Evolutionary conservation across 2,329 filamentous ascomycete genomes (phyloP), one percentile per base, ranked within the genome.

Genomic region (Fusarium sp.): DNA sequence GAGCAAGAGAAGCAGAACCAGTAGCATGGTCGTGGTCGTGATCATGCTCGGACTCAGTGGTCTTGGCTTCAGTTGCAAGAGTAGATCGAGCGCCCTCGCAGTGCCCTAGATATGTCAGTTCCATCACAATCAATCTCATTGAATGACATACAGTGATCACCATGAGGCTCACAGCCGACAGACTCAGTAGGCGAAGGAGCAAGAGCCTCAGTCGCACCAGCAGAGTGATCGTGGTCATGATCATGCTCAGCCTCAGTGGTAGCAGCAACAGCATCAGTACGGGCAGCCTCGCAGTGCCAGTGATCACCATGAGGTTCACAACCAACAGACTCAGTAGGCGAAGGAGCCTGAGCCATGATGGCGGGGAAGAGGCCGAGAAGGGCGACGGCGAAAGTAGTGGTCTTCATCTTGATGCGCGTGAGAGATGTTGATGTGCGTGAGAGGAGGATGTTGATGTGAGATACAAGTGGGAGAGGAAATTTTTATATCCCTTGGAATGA

Each of bases 291-390:
- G 29, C 75, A 76, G 49, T 76, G 75, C 71, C 71, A 70, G 64
- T 76, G 74, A 56, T 76, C 74, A 17, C 74, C 72, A 22, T 76
- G 50, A n/a, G 72, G 62, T 11, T 74, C 72, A 14, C 75, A 77
- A 13, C 75, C 75, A 17, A 68, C 59, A 3, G 75, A 77, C 70
- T 76, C 75, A 47, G 75, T 76, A 18, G 75, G 75, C 12, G 75
- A 77, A 9, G 75, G 70, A 47, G 71, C 62, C 31, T 69, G 73
- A 36, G 70, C 75, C 41, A 76, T 41, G 35, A 70, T 50, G 38
- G 74, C 42, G 5, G 75, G 75, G 55, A 76, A 56, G 36, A 77
- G 59, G 58, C 75, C 62, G 15, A 77, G 45, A 22, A 77, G 68
- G 54, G 74, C 72, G 56, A 74, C 35, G 3, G 74, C 68, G 44